These are phyloP conservation scores for Triangularia verruculosa DNA, from an alignment of 2,329 filamentous ascomycete species.

Conservation along the genomic window DNA sequence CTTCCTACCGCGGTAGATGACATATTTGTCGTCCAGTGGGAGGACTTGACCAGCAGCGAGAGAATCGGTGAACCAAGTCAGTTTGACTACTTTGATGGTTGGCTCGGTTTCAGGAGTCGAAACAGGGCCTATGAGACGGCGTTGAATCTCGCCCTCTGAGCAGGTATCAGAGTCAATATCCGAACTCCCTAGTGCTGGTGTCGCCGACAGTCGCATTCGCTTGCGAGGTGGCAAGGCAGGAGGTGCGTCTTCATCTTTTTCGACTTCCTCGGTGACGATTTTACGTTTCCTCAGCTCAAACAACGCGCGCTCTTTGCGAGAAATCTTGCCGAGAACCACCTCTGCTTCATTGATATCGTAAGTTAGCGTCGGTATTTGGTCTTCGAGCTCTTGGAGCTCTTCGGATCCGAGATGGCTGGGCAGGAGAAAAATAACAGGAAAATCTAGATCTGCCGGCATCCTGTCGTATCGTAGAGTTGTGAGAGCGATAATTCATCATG, in stretches of 20 bases:
- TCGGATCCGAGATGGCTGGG: slow-evolving; percentile 64
- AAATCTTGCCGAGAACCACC: slow-evolving; percentile 71
- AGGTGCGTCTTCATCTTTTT: slow-evolving; percentile 4
- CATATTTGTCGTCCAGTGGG: slow-evolving; percentile 45
- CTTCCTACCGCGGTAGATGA: slow-evolving; percentile 52
- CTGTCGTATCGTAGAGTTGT: neutral
- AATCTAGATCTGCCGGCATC: slow-evolving; percentile 28
- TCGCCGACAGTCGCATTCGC: slow-evolving; percentile 31
- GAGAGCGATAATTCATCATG: neutral
- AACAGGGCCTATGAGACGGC: slow-evolving; percentile 15
- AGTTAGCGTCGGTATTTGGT: slow-evolving; percentile 63
- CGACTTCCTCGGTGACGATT: slow-evolving; percentile 54
- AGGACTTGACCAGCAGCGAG: slow-evolving; percentile 43
- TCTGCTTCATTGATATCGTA: slow-evolving; percentile 69
- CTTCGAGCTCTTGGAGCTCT: slow-evolving; percentile 62
- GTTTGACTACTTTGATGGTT: slow-evolving; percentile 50
- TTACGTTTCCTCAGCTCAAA: slow-evolving; percentile 73
- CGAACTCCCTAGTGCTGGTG: slow-evolving; percentile 17
- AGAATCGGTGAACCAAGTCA: slow-evolving; percentile 58
- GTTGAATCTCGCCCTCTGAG: slow-evolving; percentile 28
- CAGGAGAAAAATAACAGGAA: slow-evolving; percentile 71
- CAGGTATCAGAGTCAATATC: slow-evolving; percentile 28
- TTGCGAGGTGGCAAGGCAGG: slow-evolving; percentile 28
- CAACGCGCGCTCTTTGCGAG: slow-evolving; percentile 65
- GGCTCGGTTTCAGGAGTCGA: neutral